Evolutionary conservation across 306 rosid genomes (phyloP), one percentile per base, ranked within the genome.

Genomic region (Delonix regia): DNA sequence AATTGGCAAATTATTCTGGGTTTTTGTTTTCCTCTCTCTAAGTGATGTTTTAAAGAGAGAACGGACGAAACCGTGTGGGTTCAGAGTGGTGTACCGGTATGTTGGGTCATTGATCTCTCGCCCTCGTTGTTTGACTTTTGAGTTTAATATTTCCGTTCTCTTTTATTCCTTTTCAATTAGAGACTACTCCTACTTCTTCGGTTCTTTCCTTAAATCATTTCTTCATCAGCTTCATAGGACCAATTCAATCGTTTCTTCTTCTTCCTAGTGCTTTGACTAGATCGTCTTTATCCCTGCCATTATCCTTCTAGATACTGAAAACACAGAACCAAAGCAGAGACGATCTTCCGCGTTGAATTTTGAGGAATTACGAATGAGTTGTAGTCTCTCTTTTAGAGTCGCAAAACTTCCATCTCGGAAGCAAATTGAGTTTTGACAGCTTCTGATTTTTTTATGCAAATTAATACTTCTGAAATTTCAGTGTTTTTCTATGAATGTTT

Each of bases 61-160:
- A 5, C 15, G 18, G 24, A 9, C 41, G 38, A 55, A 25, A 51
- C 83, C 44, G 64, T 12, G 42, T 16, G 73, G 36, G 57, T 21
- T 56, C 71, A 39, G 21, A 52, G 6, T 16, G 79, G 80, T 75
- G 42, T 12, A 71, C 53, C 27, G 63, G 60, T 47, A 21, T 5
- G 28, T 22, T 48, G 3, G 41, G 39, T 22, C 59, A 77, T 78
- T 74, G 28, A 66, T 84, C 78, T 36, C 63, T 71, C 48, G 86
- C 81, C 85, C 18, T 79, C 81, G 13, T 84, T 87, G 1, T 83
- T 85, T 86, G 89, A 87, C 86, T 78, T 76, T 60, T 0, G 6
- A 69, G 45, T 73, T 51, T 55, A 59, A 18, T 83, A 76, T 44
- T 41, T 73, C 65, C 34, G 55, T 33, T 36, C 68, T 5, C 19